A percentile compares a stretch with the other conserved stretches of the same genome.
Conservation (phyloP, 768 basidiomycete genomes). For the Lepiota brunneoincarnata region DNA sequence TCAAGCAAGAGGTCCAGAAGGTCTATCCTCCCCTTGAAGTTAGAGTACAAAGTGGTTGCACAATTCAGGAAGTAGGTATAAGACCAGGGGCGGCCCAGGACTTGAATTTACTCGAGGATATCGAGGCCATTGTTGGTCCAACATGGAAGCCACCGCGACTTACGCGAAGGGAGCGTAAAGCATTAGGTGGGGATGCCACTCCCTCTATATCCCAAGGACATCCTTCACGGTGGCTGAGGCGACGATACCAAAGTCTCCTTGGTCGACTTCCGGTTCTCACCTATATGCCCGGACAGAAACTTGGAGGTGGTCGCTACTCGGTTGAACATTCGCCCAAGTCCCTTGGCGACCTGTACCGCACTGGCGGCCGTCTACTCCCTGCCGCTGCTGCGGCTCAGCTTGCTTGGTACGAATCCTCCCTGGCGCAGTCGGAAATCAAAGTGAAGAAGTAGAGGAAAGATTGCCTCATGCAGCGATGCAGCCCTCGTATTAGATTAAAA, state of each 20-base stretch:
- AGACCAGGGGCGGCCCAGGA: slow-evolving; percentile 14
- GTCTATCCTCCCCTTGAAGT: slow-evolving; percentile 60
- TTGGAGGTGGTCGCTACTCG: slow-evolving; percentile 18
- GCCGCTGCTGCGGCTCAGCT: slow-evolving; percentile 27
- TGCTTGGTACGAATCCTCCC: slow-evolving; percentile 29
- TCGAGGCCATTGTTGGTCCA: slow-evolving; percentile 42
- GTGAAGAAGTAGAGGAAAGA: slow-evolving; percentile 4
- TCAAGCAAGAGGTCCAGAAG: slow-evolving; percentile 50
- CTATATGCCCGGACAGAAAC: slow-evolving; percentile 21
- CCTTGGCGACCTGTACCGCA: slow-evolving; percentile 21
- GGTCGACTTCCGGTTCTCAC: slow-evolving; percentile 55
- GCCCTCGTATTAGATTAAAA: not conserved
- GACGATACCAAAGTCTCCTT: slow-evolving; percentile 61
- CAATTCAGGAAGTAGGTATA: slow-evolving; percentile 9
- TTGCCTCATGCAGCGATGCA: not conserved
- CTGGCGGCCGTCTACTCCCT: slow-evolving; percentile 21
- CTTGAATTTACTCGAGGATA: slow-evolving; percentile 40
- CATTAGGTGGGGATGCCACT: not conserved
- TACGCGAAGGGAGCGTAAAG: slow-evolving; percentile 33
- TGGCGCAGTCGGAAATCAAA: slow-evolving; percentile 6
- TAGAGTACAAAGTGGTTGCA: slow-evolving; percentile 19
- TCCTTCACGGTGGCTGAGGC: slow-evolving; percentile 47
- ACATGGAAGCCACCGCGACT: slow-evolving; percentile 21
- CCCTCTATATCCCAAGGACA: slow-evolving; percentile 17
- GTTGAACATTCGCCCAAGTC: slow-evolving; percentile 31